Conservation (phyloP, 768 basidiomycete genomes). For the Auricularia sp. region DNA sequence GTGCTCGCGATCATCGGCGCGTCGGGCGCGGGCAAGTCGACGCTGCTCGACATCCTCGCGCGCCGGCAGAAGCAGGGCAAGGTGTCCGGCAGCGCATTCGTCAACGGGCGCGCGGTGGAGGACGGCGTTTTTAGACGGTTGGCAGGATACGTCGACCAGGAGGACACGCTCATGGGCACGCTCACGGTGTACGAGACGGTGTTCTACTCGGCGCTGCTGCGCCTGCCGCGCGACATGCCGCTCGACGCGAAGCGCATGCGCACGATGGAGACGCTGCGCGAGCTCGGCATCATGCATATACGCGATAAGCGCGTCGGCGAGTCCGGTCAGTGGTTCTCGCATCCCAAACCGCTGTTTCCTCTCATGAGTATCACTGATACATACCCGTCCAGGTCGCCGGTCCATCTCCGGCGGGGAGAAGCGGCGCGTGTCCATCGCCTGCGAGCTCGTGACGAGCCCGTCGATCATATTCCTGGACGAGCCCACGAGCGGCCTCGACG, state of each 20-base stretch:
- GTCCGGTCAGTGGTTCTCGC: slow-evolving; percentile 41
- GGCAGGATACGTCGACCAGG: slow-evolving; percentile 94
- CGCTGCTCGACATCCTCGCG: slow-evolving; percentile 92
- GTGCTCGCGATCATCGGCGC: slow-evolving; percentile 96
- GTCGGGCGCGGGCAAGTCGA: slow-evolving; percentile 93
- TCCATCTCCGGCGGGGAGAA: slow-evolving; percentile 98
- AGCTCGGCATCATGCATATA: slow-evolving; percentile 86
- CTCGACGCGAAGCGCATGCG: slow-evolving; percentile 86
- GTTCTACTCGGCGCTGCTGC: slow-evolving; percentile 83
- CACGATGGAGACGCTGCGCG: slow-evolving; percentile 92
- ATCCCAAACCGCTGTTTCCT: slow-evolving; percentile 16
- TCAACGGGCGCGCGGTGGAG: slow-evolving; percentile 75
- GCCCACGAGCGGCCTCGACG: slow-evolving; percentile 91
- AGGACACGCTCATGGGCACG: slow-evolving; percentile 94
- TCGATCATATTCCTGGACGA: slow-evolving; percentile 95
- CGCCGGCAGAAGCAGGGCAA: slow-evolving; percentile 75
- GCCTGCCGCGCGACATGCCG: slow-evolving; percentile 92
- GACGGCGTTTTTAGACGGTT: slow-evolving; percentile 74
- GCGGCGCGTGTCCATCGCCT: slow-evolving; percentile 91
- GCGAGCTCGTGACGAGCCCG: slow-evolving; percentile 94
- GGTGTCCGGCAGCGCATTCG: slow-evolving; percentile 63
- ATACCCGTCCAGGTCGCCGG: slow-evolving; percentile 46
- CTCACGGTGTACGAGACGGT: slow-evolving; percentile 98
- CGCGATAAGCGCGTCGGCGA: slow-evolving; percentile 86
- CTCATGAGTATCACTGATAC: slow-evolving; percentile 1